These are phyloP conservation scores for Uronychia setigera DNA, from an alignment of 73 alveolate genomes.

Conservation along the genomic window DNA sequence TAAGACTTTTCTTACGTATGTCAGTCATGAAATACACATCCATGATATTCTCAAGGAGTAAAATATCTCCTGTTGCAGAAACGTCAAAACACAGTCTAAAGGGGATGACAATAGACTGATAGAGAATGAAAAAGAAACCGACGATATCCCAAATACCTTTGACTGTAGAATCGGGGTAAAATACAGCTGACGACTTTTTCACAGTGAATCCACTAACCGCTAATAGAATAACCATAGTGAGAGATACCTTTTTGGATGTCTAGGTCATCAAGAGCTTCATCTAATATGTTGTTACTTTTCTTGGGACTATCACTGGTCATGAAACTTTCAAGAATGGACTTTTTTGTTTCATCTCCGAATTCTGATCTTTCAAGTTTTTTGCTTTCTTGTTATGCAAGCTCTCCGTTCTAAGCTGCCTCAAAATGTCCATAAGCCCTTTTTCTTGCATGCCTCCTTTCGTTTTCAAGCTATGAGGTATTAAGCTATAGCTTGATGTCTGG, in stretches of 20 bases:
- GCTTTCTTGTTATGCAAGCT: not conserved
- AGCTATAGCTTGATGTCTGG: too few species aligned
- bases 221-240: not conserved
- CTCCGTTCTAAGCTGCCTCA: not conserved
- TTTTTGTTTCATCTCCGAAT: too few species aligned
- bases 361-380: not conserved
- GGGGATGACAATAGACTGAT: slow-evolving; percentile 45
- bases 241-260: not conserved
- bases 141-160: slow-evolving; percentile 53
- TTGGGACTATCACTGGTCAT: not conserved
- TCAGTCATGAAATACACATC: slow-evolving; percentile 56
- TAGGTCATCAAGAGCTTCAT: not conserved
- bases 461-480: too few species aligned
- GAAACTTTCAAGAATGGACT: not conserved
- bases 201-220: not conserved
- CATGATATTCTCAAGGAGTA: slow-evolving; percentile 47
- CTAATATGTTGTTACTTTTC: not conserved
- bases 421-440: not conserved
- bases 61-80: slow-evolving; percentile 20
- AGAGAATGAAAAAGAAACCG: slow-evolving; percentile 35
- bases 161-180: slow-evolving; percentile 57
- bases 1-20: slow-evolving; percentile 34
- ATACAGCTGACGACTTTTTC: not conserved
- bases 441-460: not conserved
- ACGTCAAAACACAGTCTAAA: slow-evolving; percentile 52